Evolutionary conservation across 1,284 basidiomycete species (phyloP).

Genomic region (Cutaneotrichosporon cyanovorans): DNA sequence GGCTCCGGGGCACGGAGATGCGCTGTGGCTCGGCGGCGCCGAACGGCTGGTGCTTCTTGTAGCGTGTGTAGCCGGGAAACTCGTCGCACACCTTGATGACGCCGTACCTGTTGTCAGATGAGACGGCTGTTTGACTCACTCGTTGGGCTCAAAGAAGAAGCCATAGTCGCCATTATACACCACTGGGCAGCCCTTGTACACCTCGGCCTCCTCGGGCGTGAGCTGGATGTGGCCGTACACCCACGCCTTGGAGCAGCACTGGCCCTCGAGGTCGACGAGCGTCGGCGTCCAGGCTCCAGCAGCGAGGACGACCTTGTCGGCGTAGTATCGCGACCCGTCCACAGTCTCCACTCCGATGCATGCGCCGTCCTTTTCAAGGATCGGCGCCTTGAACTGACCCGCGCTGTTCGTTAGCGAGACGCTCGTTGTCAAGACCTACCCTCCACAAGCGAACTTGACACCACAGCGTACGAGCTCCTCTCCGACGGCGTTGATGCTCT

Average conservation of each 20-base stretch:
- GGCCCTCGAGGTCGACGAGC: conserved; percentile 40
- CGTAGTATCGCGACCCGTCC: conserved; percentile 31
- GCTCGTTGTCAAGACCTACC: background rate
- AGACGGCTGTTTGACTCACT: no score
- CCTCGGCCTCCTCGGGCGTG: conserved; percentile 31
- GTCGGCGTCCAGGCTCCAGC: conserved; percentile 42
- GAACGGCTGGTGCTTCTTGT: conserved; percentile 1
- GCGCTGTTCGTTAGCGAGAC: background rate
- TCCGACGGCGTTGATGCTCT: conserved; percentile 39
- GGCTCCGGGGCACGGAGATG: conserved; percentile 1
- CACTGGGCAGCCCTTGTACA: background rate
- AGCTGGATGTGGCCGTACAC: conserved; percentile 41
- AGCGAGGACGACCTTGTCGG: conserved; percentile 40
- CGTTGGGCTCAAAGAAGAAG: conserved; percentile 7
- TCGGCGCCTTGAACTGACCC: background rate
- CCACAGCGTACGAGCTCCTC: conserved; percentile 18
- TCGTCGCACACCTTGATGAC: conserved; percentile 2
- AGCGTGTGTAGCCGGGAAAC: conserved; percentile 1
- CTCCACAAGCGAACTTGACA: background rate
- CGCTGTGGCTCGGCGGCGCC: background rate
- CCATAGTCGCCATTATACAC: conserved; percentile 4
- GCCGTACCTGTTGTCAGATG: background rate
- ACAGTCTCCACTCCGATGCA: conserved; percentile 31
- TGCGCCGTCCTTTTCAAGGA: conserved; percentile 13
- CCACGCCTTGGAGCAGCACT: conserved; percentile 44